These are phyloP conservation scores for Dothiorella sarmentorum DNA, from an alignment of 2,329 filamentous ascomycete species.

Conservation along the genomic window DNA sequence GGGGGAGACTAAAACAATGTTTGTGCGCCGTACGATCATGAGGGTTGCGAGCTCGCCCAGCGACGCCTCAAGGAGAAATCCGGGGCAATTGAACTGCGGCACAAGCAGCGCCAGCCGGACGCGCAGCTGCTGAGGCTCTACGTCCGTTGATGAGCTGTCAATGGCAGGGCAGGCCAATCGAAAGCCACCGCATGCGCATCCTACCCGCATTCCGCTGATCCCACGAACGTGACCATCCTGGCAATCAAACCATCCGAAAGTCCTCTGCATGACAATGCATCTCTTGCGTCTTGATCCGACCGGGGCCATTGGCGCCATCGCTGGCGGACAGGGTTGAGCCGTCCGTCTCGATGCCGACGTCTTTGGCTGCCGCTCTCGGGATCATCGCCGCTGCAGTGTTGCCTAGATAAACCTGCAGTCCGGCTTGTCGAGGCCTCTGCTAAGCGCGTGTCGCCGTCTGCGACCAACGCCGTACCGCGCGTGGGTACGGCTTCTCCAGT, in stretches of 20 bases:
- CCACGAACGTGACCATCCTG: slow-evolving; percentile 7
- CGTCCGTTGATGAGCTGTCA: slow-evolving; percentile 15
- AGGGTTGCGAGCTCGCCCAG: not conserved
- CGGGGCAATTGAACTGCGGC: slow-evolving; percentile 8
- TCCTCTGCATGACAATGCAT: slow-evolving; percentile 15
- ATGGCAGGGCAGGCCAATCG: slow-evolving; percentile 15
- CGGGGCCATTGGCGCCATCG: slow-evolving; percentile 7
- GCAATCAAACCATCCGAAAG: not conserved
- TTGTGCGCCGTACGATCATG: slow-evolving; percentile 1
- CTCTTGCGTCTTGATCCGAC: not conserved
- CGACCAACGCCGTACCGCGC: not conserved
- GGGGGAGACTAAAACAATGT: slow-evolving; percentile 5
- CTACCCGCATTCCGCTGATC: slow-evolving; percentile 13
- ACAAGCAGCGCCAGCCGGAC: not conserved
- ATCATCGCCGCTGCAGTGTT: slow-evolving; percentile 13
- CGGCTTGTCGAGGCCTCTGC: not conserved
- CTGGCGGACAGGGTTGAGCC: not conserved
- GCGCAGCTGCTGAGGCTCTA: slow-evolving; percentile 10
- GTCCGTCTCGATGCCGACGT: not conserved
- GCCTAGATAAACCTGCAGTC: slow-evolving; percentile 2
- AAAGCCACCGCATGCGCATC: slow-evolving; percentile 10
- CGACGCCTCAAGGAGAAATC: slow-evolving; percentile 2
- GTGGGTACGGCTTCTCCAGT: not conserved
- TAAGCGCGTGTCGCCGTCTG: not conserved
- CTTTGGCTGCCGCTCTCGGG: slow-evolving; percentile 1